Conservation (phyloP, 2,329 filamentous ascomycete genomes). For the Phyllosticta capitalensis region DNA sequence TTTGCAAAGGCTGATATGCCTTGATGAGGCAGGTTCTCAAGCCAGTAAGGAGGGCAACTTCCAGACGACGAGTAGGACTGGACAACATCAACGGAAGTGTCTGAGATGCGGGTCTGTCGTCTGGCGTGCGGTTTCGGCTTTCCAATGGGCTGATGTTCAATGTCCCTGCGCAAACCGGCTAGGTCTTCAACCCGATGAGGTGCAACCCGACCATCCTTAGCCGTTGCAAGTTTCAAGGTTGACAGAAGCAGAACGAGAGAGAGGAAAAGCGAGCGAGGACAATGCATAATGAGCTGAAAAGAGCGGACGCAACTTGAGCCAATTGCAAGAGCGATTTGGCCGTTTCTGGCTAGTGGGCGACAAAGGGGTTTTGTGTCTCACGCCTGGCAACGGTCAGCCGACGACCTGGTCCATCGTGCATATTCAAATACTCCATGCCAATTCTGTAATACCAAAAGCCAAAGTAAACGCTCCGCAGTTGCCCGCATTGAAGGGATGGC, state of each 20-base stretch:
- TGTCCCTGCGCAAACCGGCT: neutral
- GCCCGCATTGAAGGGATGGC: neutral
- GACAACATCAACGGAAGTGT: neutral
- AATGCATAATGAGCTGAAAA: neutral
- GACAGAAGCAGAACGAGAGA: neutral
- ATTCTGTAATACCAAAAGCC: neutral
- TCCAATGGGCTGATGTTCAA: neutral
- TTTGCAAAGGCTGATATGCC: conserved; percentile 30
- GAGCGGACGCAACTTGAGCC: neutral
- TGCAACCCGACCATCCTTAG: neutral
- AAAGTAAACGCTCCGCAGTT: neutral
- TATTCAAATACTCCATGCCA: neutral
- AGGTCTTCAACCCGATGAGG: neutral
- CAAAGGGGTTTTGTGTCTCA: neutral
- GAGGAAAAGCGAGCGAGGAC: neutral
- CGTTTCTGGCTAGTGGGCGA: neutral
- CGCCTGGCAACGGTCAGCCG: no score
- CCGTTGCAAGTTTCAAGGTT: neutral
- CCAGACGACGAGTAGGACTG: neutral
- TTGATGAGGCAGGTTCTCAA: conserved; percentile 33
- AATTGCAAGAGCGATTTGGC: neutral
- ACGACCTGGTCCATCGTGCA: neutral
- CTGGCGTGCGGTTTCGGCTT: neutral
- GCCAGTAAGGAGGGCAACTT: conserved; percentile 28
- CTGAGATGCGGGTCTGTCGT: neutral